Conservation (phyloP, 2,329 filamentous ascomycete genomes). For the Cytospora mali region DNA sequence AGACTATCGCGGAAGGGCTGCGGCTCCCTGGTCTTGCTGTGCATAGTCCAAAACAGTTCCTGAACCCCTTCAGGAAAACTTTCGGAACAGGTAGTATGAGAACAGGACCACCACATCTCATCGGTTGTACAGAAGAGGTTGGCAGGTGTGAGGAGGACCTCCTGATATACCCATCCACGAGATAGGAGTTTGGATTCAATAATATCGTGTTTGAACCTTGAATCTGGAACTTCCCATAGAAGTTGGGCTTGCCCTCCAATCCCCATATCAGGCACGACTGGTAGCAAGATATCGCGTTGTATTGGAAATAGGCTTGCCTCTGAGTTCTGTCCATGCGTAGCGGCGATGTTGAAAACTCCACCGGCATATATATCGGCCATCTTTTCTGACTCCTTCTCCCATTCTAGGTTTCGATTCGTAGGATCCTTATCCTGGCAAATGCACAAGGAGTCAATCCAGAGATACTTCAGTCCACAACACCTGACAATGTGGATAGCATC, state of each 20-base stretch:
- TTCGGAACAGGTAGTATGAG: not conserved
- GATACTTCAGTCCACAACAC: not conserved
- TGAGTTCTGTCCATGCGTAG: not conserved
- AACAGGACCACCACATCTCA: slow-evolving; percentile 12
- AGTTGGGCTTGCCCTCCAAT: not conserved
- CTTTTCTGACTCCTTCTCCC: not conserved
- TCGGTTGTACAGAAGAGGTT: not conserved
- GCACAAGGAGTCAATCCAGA: slow-evolving; percentile 8
- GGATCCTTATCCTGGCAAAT: not conserved
- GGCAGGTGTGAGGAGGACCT: slow-evolving; percentile 1
- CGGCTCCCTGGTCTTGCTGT: not conserved
- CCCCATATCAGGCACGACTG: not conserved
- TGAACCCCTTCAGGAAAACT: not conserved
- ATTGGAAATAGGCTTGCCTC: not conserved
- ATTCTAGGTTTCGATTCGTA: not conserved
- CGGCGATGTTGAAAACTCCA: slow-evolving; percentile 7
- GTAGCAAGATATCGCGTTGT: not conserved
- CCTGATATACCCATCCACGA: slow-evolving; percentile 15
- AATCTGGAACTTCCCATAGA: not conserved
- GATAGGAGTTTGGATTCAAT: not conserved
- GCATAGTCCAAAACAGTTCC: too few relatives aligned
- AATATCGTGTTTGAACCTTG: not conserved
- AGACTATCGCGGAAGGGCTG: not conserved
- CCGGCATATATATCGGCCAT: slow-evolving; percentile 8
- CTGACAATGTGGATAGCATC: not conserved